Base-by-base conservation (phyloP, 164 flowering plant genomes). In the Chimonanthus salicifolius region DNA sequence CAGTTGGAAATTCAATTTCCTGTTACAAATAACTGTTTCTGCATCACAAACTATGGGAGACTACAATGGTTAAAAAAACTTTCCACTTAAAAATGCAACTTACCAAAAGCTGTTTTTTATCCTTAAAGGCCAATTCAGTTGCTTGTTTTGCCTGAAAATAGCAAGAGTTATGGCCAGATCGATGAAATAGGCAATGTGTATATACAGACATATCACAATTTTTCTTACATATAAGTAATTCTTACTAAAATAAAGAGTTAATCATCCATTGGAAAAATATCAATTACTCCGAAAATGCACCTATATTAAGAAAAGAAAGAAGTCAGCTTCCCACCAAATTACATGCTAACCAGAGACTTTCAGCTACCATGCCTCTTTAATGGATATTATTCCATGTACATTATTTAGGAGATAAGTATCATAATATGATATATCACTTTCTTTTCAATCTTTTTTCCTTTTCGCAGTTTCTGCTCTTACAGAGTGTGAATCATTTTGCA, bases 1-100 rank as follows among this genome's bases (percentile, higher is more conserved):
- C 84, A 46, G 98, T 94, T 64, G 98, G 97, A 81, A 94, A 89
- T 74, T 94, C 98, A 74, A 94, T 92, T 85, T 94, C 97, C 98
- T 94, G 92, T 67, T 78, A 72, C 68, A 79, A 47, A 78, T 62
- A 74, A 48, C 58, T 58, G 65, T 74, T 18, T 74, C 49, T 50
- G 62, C 47, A 74, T 83, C 78, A 81, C 76, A 69, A 78, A 79
- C 62, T 70, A 54, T 46, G 54, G 15, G 71, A 47, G 47, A 33
- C 62, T 13, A 3, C 43, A 74, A 4, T 44, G 46, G 20, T 49
- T 58, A 67, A 13, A 62, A 49, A n/a, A 33, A 48, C 5, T 10
- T 3, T 72, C 4, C 54, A 45, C 3, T 33, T 58, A 3, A 16
- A 16, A 65, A 45, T 60, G 11, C 47, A 45, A 77, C 89, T 85